A percentile compares a stretch with the other conserved stretches of the same genome.
These are phyloP conservation scores for Bimuria novae-zelandiae DNA, from an alignment of 2,329 filamentous ascomycete species.

Conservation along the genomic window DNA sequence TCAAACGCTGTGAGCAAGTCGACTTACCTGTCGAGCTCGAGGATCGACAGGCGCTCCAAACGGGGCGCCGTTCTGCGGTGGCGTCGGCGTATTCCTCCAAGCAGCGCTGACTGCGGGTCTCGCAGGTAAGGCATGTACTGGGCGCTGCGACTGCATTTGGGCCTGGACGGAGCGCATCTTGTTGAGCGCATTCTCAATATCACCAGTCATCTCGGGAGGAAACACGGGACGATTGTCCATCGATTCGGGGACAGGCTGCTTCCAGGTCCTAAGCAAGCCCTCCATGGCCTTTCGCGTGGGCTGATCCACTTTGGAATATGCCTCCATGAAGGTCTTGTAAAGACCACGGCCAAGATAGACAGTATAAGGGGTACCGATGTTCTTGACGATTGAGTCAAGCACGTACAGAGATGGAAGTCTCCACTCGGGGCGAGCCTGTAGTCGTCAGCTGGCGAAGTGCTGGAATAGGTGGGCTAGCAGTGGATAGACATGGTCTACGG, in stretches of 20 bases:
- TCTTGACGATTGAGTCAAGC: conserved; percentile 97
- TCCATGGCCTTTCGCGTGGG: conserved; percentile 88
- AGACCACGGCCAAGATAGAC: conserved; percentile 91
- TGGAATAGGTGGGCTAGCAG: background rate
- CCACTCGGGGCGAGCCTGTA: conserved; percentile 80
- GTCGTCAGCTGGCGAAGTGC: conserved; percentile 45
- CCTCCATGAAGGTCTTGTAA: conserved; percentile 94
- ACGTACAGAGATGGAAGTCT: conserved; percentile 97
- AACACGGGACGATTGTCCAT: conserved; percentile 94
- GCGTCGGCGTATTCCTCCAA: conserved; percentile 75
- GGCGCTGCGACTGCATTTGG: conserved; percentile 58
- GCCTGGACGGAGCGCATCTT: conserved; percentile 72
- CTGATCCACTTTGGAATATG: conserved; percentile 86
- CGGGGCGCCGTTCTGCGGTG: conserved; percentile 56
- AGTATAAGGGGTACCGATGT: conserved; percentile 96
- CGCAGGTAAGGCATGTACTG: conserved; percentile 48
- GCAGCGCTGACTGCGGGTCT: conserved; percentile 56
- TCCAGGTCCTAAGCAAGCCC: conserved; percentile 97
- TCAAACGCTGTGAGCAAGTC: background rate
- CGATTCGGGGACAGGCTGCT: conserved; percentile 91
- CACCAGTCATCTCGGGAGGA: conserved; percentile 79
- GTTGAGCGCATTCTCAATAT: conserved; percentile 92
- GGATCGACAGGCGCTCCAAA: conserved; percentile 41
- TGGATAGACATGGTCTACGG: background rate
- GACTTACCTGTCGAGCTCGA: conserved; percentile 43